Evolutionary conservation across 1,284 basidiomycete species (phyloP).

Genomic region (Cryptococcus sp.): DNA sequence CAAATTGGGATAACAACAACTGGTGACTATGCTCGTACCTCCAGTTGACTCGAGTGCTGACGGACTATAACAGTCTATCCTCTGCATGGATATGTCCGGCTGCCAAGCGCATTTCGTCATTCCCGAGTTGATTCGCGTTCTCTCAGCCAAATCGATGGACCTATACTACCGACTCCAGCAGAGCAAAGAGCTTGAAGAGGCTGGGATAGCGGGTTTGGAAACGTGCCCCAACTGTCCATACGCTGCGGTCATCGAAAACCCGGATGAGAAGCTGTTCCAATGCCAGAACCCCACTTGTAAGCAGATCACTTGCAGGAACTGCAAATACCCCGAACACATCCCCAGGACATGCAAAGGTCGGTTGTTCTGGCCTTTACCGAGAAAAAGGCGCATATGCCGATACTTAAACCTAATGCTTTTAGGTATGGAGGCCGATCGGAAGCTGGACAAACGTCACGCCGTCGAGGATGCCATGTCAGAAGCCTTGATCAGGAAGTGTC

Average conservation of each 20-base stretch:
- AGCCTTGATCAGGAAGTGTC: constrained; percentile 80
- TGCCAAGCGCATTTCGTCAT: constrained; percentile 70
- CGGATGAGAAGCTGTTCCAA: constrained; percentile 71
- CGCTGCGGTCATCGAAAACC: constrained; percentile 75
- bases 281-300: constrained; percentile 73
- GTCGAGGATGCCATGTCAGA: constrained; percentile 88
- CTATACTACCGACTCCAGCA: constrained; percentile 74
- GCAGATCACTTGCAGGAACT: constrained; percentile 71
- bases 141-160: constrained; percentile 60
- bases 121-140: constrained; percentile 63
- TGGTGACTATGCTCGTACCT: constrained; percentile 29
- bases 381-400: not conserved
- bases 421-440: constrained; percentile 70
- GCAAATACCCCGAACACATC: constrained; percentile 75
- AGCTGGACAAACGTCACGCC: constrained; percentile 68
- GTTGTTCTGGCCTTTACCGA: constrained; percentile 12
- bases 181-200: constrained; percentile 72
- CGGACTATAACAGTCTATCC: constrained; percentile 56
- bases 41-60: not conserved
- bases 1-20: constrained; percentile 51
- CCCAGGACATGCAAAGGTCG: constrained; percentile 80
- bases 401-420: not conserved
- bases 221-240: constrained; percentile 86
- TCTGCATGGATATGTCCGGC: constrained; percentile 77
- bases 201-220: constrained; percentile 64